Evolutionary conservation across 441 rosid species (phyloP).

Genomic region (Bruguiera hainesii): DNA sequence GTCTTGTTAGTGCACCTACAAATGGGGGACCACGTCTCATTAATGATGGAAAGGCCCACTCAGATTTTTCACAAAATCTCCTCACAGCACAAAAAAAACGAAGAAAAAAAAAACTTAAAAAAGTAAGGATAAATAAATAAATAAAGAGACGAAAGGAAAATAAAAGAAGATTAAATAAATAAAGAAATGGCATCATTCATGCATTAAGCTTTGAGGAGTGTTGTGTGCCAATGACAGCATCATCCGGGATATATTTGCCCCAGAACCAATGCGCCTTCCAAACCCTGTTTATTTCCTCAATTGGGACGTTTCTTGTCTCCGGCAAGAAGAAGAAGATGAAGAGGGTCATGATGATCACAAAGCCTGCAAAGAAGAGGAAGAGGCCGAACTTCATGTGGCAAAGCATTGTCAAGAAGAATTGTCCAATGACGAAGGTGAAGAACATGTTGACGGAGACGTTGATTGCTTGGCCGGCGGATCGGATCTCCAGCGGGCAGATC

Average conservation of each 20-base stretch:
- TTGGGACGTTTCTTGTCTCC: conserved; percentile 39
- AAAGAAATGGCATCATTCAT: not conserved
- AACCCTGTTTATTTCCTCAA: conserved; percentile 37
- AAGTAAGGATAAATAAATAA: no score
- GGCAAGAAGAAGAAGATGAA: conserved; percentile 45
- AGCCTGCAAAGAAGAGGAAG: conserved; percentile 47
- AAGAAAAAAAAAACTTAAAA: no score
- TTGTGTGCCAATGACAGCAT: conserved; percentile 19
- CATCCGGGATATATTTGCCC: conserved; percentile 32
- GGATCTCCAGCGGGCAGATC: conserved; percentile 23
- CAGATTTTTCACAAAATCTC: no score
- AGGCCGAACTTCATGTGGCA: conserved; percentile 58
- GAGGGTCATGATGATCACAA: conserved; percentile 42
- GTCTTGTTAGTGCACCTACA: no score
- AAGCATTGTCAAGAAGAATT: conserved; percentile 44
- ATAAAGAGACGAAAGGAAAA: no score
- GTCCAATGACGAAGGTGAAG: conserved; percentile 46
- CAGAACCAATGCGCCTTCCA: conserved; percentile 48
- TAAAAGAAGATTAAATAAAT: no score
- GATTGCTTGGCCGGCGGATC: conserved; percentile 48
- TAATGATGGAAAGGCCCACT: no score
- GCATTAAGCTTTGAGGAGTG: not conserved
- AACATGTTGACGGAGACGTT: conserved; percentile 51
- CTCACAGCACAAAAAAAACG: no score
- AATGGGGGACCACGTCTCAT: no score